Evolutionary conservation across 306 rosid genomes (phyloP).

Genomic region (Neltuma alba): DNA sequence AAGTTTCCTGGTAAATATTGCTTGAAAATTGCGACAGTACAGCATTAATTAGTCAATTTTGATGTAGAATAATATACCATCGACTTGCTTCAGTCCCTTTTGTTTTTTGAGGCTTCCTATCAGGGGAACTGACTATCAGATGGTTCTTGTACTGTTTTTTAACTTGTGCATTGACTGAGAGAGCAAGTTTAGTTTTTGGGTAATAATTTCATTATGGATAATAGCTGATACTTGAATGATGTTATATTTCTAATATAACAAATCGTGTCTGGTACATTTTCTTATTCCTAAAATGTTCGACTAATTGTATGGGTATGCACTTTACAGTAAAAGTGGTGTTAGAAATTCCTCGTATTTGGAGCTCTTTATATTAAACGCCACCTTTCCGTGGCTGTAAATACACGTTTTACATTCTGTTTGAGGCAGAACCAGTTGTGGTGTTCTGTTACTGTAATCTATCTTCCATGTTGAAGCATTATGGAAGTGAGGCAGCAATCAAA

Average conservation of each 20-base stretch:
- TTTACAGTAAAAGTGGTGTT: background rate
- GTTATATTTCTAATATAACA: background rate
- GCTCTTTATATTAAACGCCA: background rate
- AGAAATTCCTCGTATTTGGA: slow-evolving; percentile 16
- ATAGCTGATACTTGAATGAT: background rate
- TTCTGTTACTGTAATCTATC: slow-evolving; percentile 19
- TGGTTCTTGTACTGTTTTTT: background rate
- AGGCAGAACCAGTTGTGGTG: slow-evolving; percentile 25
- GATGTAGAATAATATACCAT: background rate
- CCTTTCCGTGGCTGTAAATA: slow-evolving; percentile 6
- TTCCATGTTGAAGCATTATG: slow-evolving; percentile 12
- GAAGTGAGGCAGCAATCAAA: background rate
- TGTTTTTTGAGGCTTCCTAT: background rate
- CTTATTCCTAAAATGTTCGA: background rate
- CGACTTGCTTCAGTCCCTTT: background rate
- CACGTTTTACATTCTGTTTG: slow-evolving; percentile 23
- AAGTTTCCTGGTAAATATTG: background rate
- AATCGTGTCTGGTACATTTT: background rate
- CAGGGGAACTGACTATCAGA: background rate
- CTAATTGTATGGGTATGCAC: background rate
- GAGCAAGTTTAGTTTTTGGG: background rate
- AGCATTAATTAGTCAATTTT: background rate
- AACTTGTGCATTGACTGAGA: background rate
- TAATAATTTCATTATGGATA: background rate
- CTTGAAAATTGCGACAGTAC: background rate